phyloP scores from a whole-genome alignment of 2,329 filamentous ascomycete genomes.

The Phialophora tarda region DNA sequence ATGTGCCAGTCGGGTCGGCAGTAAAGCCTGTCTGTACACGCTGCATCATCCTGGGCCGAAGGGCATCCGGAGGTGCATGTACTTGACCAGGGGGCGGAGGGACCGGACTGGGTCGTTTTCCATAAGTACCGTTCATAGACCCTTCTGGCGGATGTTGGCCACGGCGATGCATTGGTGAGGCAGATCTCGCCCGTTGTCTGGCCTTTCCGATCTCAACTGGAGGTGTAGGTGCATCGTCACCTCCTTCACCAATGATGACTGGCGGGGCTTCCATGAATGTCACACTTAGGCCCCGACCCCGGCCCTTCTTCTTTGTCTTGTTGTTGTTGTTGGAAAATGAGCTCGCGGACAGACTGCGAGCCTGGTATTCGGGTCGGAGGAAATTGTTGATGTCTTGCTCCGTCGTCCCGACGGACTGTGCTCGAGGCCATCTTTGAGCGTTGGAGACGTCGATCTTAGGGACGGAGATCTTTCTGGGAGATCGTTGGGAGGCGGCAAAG shows the following conservation, averaged over 20 bases:
- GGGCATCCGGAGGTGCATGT: slow-evolving; percentile 28
- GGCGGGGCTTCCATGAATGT: slow-evolving; percentile 74
- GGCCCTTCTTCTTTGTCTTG: slow-evolving; percentile 46
- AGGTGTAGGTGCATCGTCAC: slow-evolving; percentile 79
- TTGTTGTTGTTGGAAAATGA: slow-evolving; percentile 36
- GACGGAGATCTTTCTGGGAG: slow-evolving; percentile 42
- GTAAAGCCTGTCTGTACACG: slow-evolving; percentile 33
- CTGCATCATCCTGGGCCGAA: slow-evolving; percentile 29
- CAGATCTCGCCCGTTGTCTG: slow-evolving; percentile 36
- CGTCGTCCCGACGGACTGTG: slow-evolving; percentile 32
- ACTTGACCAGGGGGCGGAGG: slow-evolving; percentile 4
- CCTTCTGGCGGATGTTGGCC: background rate
- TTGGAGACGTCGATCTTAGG: slow-evolving; percentile 46
- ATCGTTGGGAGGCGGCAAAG: slow-evolving; percentile 28
- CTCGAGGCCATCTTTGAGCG: slow-evolving; percentile 45
- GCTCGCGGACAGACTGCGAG: slow-evolving; percentile 38
- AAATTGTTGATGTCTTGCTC: slow-evolving; percentile 22
- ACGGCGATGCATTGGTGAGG: slow-evolving; percentile 30
- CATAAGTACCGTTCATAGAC: slow-evolving; percentile 1
- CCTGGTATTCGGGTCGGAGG: slow-evolving; percentile 34
- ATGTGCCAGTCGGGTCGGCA: slow-evolving; percentile 8
- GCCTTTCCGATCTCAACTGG: slow-evolving; percentile 69
- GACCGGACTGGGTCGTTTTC: background rate
- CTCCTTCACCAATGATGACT: slow-evolving; percentile 86
- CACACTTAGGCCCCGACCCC: slow-evolving; percentile 73